Evolutionary conservation across 768 basidiomycete species (phyloP), one percentile per base, ranked within the genome.

Genomic region (Artomyces pyxidatus): DNA sequence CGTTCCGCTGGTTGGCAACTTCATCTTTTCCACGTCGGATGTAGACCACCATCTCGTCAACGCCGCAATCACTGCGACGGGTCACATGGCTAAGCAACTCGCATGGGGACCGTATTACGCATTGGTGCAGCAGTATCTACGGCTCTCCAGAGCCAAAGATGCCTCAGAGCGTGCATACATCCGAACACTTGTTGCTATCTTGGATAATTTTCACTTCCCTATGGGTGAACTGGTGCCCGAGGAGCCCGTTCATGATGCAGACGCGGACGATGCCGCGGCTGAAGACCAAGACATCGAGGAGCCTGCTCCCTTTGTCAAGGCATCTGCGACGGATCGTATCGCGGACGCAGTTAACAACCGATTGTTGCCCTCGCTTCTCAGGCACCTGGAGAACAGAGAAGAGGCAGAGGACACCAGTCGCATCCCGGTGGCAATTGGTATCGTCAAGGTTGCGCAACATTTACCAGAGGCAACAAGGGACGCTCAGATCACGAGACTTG

Each of bases 201-300:
- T 99, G 45, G 89, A 95, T 60, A 82, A 82, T 59, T 99, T 98
- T 71, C 87, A 89, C 60, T 98, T 98, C 60, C 74, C 83, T 1
- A 85, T 94, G 80, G 81, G 85, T 42, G 76, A 83, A 19, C 56
- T 63, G 0, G 66, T 80, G 7, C 67, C 67, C 9, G 53, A 52
- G n/a, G 53, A 52, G 11, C 63, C 64, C 6, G 55, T 29, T 0
- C 42, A 26, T n/a, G 0, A 59, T 62, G 4, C 17, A 7, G 32
- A 35, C 17, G 65, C 63, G 22, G 63, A 56, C 9, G 63, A 58
- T 4, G 69, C 61, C 7, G 63, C 28, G n/a, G 42, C 35, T 19
- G 61, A 64, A 6, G 57, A 42, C 0, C 48, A 38, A 0, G 57
- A 62, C 3, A 63, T 63, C 22, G 65, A 59, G 14, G 68, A 62